Base-by-base conservation (phyloP, 2,329 filamentous ascomycete genomes). In the Ophiostoma triangulosporum region DNA sequence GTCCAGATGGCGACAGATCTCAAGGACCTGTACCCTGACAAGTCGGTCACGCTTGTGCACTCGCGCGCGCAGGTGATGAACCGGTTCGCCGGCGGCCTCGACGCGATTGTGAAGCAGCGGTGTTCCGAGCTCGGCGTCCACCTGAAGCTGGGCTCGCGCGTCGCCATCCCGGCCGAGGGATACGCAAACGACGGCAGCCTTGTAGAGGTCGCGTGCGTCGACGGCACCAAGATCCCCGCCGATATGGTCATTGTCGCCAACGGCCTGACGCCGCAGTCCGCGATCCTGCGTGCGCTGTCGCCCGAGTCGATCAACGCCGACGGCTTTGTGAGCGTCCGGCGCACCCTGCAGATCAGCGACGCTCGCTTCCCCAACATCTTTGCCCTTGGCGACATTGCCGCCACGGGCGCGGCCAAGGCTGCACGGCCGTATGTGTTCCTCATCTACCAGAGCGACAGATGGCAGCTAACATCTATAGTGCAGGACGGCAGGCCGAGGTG, bases 361-460 rank as follows among this genome's bases (percentile, higher is more conserved):
- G 9, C 52, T 12, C 35, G 20, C 3, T 45, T 50, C 22, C 48
- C 55, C 12, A 73, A 80, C 56, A 69, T 85, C 3, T 85, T 80
- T 59, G 77, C 75, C 1, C 74, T 78, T 24, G 82, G 82, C n/a
- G 81, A 85, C 57, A 76, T 86, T 6, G 74, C 78, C 7, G 75
- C 77, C 31, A 73, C 72, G 1, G 69, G 70, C 0, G 68, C 68
- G 0, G 65, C 67, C 36, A 74, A 73, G 4, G 54, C 54, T 8
- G 57, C 57, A 1, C 31, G 57, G 14, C 56, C 56, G 43, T 43
- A 12, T 24, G 38, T 43, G 38, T 6, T 2, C 20, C 9, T 14
- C 9, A 4, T 9, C 14, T 15, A 17, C 20, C 14, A 36, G 20
- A 24, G 33, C 51, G 53, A 6, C 29, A 8, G 29, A 6, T 6